Base-by-base conservation (phyloP, 805 yeast species). In the Saccharomycopsis sp. region DNA sequence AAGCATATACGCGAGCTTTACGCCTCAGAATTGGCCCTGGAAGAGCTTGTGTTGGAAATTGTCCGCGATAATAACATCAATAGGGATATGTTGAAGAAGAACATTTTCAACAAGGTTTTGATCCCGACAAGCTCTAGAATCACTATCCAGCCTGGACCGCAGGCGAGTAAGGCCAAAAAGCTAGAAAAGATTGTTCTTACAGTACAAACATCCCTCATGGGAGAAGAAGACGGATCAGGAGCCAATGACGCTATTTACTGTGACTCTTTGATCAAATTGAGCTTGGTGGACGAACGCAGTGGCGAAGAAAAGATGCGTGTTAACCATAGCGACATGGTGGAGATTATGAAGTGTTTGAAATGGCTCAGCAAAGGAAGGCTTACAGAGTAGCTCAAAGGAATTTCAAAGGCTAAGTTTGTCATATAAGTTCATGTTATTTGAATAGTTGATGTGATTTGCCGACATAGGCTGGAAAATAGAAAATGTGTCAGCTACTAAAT, bases 301-400 rank as follows among this genome's bases (percentile, higher is more conserved):
- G 48, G 48, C 4, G 18, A 34, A 7, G 24, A 34, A 15, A 21
- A n/a, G 12, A 18, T 54, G 20, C 44, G 54, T 21, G 60, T 57
- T 5, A 57, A 57, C 48, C 54, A 54, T 21, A 57, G 60, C 40
- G 60, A 57, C 34, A 24, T 57, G 21, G 46, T 37, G 12, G 60
- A 57, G 52, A 52, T 57, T 7, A 29, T 23, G 5, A 57, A 57
- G 44, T 57, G 60, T 21, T 29, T 57, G n/a, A 34, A 51, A 50
- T 57, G 57, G 56, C 24, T 57, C 37, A 29, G 37, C 12, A 29
- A 7, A 29, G 12, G 37, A 12, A 12, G 12, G 37, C 37, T 29
- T 7, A 12, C 12, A 29, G 37, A 29, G 37, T 7, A 29, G 37
- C 37, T 5, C 12, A 29, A 7, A 29, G 12, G 37, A 5, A 12